Conservation (phyloP, 805 yeast genomes). For the Cyberlindnera japonica region DNA sequence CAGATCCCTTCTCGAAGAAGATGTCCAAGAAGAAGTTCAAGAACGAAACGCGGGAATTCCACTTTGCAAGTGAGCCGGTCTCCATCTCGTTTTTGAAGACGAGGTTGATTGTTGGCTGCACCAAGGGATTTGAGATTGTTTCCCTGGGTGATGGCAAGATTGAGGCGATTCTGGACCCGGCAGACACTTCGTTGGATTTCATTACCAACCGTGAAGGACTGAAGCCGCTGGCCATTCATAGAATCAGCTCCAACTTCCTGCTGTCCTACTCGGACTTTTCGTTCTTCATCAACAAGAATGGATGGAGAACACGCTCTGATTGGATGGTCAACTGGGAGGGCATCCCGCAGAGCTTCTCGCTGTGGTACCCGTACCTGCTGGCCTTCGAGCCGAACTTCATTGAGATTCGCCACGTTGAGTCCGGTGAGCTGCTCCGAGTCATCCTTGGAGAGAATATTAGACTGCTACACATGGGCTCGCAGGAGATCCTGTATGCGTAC, state of each 20-base stretch:
- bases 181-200: conserved; percentile 94
- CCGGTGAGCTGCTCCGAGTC: conserved; percentile 81
- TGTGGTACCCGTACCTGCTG: conserved; percentile 89
- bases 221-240: conserved; percentile 87
- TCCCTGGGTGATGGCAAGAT: conserved; percentile 78
- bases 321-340: conserved; percentile 98
- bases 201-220: conserved; percentile 79
- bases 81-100: conserved; percentile 87
- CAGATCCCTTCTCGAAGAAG: conserved; percentile 60
- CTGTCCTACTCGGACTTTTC: conserved; percentile 91
- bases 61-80: conserved; percentile 84
- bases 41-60: conserved; percentile 67
- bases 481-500: conserved; percentile 89
- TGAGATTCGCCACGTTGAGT: conserved; percentile 88
- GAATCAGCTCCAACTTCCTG: conserved; percentile 84
- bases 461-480: conserved; percentile 83
- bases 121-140: conserved; percentile 94
- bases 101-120: conserved; percentile 90
- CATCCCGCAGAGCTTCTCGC: conserved; percentile 83
- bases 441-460: conserved; percentile 90
- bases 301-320: conserved; percentile 92
- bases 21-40: conserved; percentile 69
- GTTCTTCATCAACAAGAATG: conserved; percentile 89
- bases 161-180: conserved; percentile 93
- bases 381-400: conserved; percentile 89